Percentiles rank a stretch among this genome's conserved stretches.
Evolutionary conservation across 805 yeast species (phyloP).

Genomic region (Candida khao-thaluensis): DNA sequence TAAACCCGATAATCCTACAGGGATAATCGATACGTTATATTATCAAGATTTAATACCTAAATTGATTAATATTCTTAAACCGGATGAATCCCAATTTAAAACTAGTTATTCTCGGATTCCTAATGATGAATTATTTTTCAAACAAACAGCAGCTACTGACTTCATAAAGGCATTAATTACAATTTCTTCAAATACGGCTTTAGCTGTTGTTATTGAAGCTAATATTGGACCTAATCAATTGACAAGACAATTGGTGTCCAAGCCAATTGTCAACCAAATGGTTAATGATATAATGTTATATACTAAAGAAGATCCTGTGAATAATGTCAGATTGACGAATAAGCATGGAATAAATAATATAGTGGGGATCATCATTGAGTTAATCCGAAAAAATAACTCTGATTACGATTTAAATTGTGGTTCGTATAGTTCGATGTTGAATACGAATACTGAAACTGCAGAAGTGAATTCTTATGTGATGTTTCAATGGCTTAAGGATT

Average conservation of each 20-base stretch:
- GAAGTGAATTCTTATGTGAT: conserved; percentile 42
- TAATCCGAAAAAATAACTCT: conserved; percentile 91
- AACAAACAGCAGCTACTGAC: conserved; percentile 93
- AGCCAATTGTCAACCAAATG: conserved; percentile 60
- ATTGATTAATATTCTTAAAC: conserved; percentile 67
- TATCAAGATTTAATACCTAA: conserved; percentile 72
- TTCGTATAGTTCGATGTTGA: conserved; percentile 61
- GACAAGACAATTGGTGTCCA: conserved; percentile 85
- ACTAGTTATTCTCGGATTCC: conserved; percentile 20
- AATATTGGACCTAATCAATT: conserved; percentile 95
- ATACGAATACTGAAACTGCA: conserved; percentile 27
- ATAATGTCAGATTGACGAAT: conserved; percentile 36
- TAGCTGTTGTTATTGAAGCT: conserved; percentile 79
- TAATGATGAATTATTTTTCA: conserved; percentile 37
- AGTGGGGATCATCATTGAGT: conserved; percentile 91
- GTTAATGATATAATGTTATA: conserved; percentile 69
- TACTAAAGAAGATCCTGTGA: conserved; percentile 16
- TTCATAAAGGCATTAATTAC: conserved; percentile 91
- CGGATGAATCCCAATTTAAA: conserved; percentile 57
- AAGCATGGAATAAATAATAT: conserved; percentile 91
- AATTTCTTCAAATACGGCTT: conserved; percentile 75
- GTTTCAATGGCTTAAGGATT: conserved; percentile 46
- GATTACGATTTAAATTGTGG: conserved; percentile 93
- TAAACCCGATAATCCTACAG: conserved; percentile 85
- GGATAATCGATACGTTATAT: conserved; percentile 73